Evolutionary conservation across 2,329 filamentous ascomycete species (phyloP), one percentile per base, ranked within the genome.

Genomic region (Pestalotiopsis sp.): DNA sequence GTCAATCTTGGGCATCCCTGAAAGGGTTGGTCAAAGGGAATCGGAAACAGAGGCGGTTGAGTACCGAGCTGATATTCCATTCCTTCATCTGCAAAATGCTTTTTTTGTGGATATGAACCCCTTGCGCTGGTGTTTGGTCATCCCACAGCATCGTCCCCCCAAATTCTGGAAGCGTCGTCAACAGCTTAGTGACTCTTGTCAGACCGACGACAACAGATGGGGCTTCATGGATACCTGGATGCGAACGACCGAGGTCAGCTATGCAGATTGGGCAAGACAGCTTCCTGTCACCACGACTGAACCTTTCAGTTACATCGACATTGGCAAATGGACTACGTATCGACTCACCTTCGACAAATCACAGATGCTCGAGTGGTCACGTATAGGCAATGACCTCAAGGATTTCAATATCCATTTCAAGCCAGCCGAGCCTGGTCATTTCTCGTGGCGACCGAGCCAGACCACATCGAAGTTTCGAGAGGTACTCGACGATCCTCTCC

Each of bases 361-460:
- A 1, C 71, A 76, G 6, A 72, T 78, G 1, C 70, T 75, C 0
- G 70, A 73, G 2, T 85, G 86, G 73, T 71, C 77, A 1, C 72
- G 79, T 0, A 81, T 92, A 23, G 80, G 84, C 4, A 76, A 81
- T 9, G 87, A 87, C 1, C 82, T 98, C 0, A 81, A 83, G 12
- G 92, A 97, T 71, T 92, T 92, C 80, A 97, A 97, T 69, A 84
- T 97, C 63, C 75, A 81, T 0, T 80, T 91, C 17, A 75, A 84
- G 40, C 68, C 80, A 20, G 75, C 78, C 23, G 75, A 41, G 49
- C 80, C 9, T 3, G 60, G 67, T 7, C 73, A 79, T 1, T 87
- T 92, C 67, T 74, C 73, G 1, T 76, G 84, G 31, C 76, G 76
- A 17, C 75, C 75, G 2, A 78, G 80, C 66, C 75, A 65, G 2